Percentiles rank a stretch among this genome's conserved stretches.
Evolutionary conservation across 306 rosid species (phyloP).

Genomic region (Purshia tridentata): DNA sequence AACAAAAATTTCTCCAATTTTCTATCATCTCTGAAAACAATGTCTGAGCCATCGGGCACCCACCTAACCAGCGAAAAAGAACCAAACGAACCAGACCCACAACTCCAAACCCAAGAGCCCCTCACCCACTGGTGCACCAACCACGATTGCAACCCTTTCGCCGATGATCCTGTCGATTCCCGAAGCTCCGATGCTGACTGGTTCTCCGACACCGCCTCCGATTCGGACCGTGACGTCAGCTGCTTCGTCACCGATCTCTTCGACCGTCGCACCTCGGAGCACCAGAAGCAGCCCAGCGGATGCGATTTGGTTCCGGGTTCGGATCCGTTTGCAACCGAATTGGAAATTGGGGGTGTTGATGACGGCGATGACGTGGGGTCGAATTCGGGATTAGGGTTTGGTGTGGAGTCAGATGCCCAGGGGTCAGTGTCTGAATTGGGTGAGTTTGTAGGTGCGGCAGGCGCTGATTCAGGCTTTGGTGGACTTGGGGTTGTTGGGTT

Average conservation of each 20-base stretch:
- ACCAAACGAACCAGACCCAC: slow-evolving; percentile 7
- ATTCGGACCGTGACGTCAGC: slow-evolving; percentile 53
- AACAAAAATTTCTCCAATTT: slow-evolving; percentile 41
- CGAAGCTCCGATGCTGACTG: slow-evolving; percentile 30
- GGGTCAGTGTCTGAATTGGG: slow-evolving; percentile 31
- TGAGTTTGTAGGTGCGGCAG: slow-evolving; percentile 16
- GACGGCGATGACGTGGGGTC: slow-evolving; percentile 26
- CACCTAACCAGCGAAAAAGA: slow-evolving; percentile 16
- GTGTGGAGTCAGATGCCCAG: slow-evolving; percentile 26
- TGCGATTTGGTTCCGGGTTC: slow-evolving; percentile 22
- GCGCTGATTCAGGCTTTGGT: slow-evolving; percentile 18
- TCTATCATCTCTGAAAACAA: background rate
- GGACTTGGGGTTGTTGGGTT: slow-evolving; percentile 66
- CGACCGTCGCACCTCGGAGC: slow-evolving; percentile 36
- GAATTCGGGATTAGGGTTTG: slow-evolving; percentile 37
- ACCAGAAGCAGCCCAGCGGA: slow-evolving; percentile 18
- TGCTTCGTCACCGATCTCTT: slow-evolving; percentile 81
- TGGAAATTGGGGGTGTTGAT: slow-evolving; percentile 36
- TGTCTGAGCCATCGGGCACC: slow-evolving; percentile 6
- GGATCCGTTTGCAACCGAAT: slow-evolving; percentile 37
- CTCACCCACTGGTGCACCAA: slow-evolving; percentile 30
- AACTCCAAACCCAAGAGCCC: slow-evolving; percentile 13
- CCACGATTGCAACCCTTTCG: slow-evolving; percentile 37
- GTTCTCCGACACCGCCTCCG: slow-evolving; percentile 55
- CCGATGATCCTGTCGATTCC: slow-evolving; percentile 37